Evolutionary conservation across 2,329 filamentous ascomycete species (phyloP).

Genomic region (Arachnopeziza araneosa): DNA sequence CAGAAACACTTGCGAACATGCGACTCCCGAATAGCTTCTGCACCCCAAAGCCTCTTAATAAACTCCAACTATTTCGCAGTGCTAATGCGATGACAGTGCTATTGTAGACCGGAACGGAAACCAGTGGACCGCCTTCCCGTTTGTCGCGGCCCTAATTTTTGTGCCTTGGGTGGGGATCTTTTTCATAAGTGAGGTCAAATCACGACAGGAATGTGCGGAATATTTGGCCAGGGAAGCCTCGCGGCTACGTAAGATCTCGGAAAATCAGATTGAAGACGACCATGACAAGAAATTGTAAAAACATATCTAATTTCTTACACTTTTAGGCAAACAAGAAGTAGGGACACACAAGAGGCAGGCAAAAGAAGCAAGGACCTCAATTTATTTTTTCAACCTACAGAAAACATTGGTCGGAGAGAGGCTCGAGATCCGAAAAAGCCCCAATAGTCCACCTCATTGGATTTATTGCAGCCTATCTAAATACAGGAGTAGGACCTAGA

Average conservation of each 20-base stretch:
- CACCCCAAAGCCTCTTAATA: too few relatives aligned
- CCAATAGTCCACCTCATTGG: too few relatives aligned
- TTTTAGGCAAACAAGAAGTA: neutral
- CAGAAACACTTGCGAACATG: too few relatives aligned
- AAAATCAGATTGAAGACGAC: neutral
- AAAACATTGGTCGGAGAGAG: neutral
- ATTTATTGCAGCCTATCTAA: too few relatives aligned
- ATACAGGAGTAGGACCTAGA: too few relatives aligned
- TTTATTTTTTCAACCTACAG: neutral
- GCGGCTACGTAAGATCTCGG: slow-evolving; percentile 19
- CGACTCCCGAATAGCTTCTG: too few relatives aligned
- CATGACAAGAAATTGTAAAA: neutral
- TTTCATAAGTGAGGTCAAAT: slow-evolving; percentile 28
- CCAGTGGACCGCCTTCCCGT: slow-evolving; percentile 27
- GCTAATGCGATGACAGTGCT: slow-evolving; percentile 10
- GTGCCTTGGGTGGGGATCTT: slow-evolving; percentile 28
- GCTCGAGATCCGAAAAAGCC: too few relatives aligned
- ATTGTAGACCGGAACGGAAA: slow-evolving; percentile 28
- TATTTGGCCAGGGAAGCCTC: slow-evolving; percentile 25
- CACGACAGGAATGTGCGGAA: slow-evolving; percentile 25
- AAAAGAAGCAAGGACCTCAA: neutral
- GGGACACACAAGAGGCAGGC: too few relatives aligned
- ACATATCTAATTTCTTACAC: neutral
- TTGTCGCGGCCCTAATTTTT: slow-evolving; percentile 25
- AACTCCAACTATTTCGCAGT: too few relatives aligned